Evolutionary conservation across 1,284 basidiomycete species (phyloP).

Genomic region (Pisolithus thermaeus): DNA sequence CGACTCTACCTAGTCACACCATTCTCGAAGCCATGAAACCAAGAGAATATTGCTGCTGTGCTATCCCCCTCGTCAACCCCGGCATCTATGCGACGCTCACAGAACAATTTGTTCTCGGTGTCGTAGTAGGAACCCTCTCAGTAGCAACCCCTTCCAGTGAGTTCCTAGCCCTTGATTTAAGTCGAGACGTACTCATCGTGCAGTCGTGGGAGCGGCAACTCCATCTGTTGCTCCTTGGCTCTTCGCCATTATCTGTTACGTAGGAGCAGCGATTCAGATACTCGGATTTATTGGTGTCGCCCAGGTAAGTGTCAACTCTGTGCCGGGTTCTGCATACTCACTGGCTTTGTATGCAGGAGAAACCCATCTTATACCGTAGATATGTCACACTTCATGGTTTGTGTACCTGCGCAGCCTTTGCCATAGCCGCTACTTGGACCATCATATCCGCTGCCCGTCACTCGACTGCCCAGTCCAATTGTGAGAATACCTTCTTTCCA

Average conservation of each 20-base stretch:
- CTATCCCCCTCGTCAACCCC: constrained; percentile 80
- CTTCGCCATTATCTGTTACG: constrained; percentile 70
- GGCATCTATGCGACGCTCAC: constrained; percentile 78
- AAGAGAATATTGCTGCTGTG: constrained; percentile 76
- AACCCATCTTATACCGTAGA: constrained; percentile 65
- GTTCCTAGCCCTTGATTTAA: constrained; percentile 20
- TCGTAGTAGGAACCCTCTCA: constrained; percentile 72
- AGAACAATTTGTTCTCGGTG: constrained; percentile 68
- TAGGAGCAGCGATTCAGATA: constrained; percentile 65
- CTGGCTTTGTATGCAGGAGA: constrained; percentile 57
- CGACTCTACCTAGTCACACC: background rate
- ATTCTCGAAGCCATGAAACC: constrained; percentile 42
- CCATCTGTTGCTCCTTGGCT: constrained; percentile 72
- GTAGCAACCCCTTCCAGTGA: constrained; percentile 75
- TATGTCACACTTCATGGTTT: constrained; percentile 71
- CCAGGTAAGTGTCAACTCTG: constrained; percentile 41
- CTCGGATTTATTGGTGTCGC: constrained; percentile 81
- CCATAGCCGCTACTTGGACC: constrained; percentile 75
- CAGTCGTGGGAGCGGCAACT: constrained; percentile 82
- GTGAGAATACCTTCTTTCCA: constrained; percentile 57
- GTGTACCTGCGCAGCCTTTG: constrained; percentile 55
- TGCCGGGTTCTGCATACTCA: constrained; percentile 3
- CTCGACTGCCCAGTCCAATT: constrained; percentile 59
- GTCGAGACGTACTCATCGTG: constrained; percentile 9
- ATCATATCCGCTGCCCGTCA: constrained; percentile 74